These are phyloP conservation scores for Cercophora scortea DNA, from an alignment of 495 filamentous ascomycete genomes.

Conservation along the genomic window DNA sequence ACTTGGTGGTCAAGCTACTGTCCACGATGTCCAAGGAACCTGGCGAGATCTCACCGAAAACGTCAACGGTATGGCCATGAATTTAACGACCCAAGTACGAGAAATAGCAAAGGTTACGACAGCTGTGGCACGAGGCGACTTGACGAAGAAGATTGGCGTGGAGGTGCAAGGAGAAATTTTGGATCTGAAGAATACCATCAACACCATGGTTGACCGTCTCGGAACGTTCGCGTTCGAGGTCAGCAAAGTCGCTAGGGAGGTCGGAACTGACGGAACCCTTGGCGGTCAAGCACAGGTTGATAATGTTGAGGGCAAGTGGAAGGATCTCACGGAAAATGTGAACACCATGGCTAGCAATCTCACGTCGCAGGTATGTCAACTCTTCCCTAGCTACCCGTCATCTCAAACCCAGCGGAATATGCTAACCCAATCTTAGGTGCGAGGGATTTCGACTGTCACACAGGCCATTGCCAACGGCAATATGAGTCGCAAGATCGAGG, in stretches of 20 bases:
- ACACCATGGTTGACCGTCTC: slow-evolving; percentile 96
- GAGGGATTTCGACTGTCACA: slow-evolving; percentile 93
- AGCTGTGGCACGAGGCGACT: slow-evolving; percentile 87
- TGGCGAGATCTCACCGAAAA: slow-evolving; percentile 97
- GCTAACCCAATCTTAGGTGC: slow-evolving; percentile 43
- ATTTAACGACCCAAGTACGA: slow-evolving; percentile 94
- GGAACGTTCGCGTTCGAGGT: slow-evolving; percentile 97
- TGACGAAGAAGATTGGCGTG: slow-evolving; percentile 92
- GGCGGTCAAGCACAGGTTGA: slow-evolving; percentile 95
- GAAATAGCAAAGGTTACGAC: slow-evolving; percentile 98
- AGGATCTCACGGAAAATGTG: slow-evolving; percentile 94
- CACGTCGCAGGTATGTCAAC: slow-evolving; percentile 58
- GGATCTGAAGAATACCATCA: slow-evolving; percentile 94
- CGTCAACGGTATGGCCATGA: slow-evolving; percentile 98
- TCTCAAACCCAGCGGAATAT: neutral
- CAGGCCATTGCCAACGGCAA: slow-evolving; percentile 92
- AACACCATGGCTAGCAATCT: slow-evolving; percentile 94
- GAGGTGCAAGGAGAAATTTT: slow-evolving; percentile 95
- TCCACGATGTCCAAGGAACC: slow-evolving; percentile 94
- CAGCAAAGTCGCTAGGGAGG: slow-evolving; percentile 95
- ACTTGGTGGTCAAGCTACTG: slow-evolving; percentile 90
- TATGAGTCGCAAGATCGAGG: slow-evolving; percentile 92
- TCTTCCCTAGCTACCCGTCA: neutral
- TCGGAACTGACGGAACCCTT: slow-evolving; percentile 93
- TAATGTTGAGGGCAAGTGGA: slow-evolving; percentile 98